phyloP scores from a whole-genome alignment of 139 green algal species.

The Prasinococcaceae sp. region DNA sequence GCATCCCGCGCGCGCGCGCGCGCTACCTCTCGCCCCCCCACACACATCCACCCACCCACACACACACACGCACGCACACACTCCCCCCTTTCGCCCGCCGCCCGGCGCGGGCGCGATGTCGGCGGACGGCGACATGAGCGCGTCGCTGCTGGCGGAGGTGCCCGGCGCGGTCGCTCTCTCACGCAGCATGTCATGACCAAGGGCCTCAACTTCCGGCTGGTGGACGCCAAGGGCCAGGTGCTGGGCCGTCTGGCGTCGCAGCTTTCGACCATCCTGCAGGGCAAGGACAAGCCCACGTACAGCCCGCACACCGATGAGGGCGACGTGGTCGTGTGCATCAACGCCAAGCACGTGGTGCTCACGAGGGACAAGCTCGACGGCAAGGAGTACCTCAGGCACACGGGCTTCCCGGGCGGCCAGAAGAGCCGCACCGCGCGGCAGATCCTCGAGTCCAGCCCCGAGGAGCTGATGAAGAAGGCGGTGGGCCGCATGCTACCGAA shows the following conservation, averaged over 20 bases:
- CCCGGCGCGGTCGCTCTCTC: no score
- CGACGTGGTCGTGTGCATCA: constrained; percentile 36
- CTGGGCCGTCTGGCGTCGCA: constrained; percentile 18
- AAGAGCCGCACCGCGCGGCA: constrained; percentile 30
- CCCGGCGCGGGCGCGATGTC: no score
- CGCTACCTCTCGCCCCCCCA: no score
- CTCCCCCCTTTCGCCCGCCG: no score
- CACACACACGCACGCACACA: no score
- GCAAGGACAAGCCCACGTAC: constrained; percentile 48
- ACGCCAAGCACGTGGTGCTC: constrained; percentile 29
- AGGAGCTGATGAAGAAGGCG: constrained; percentile 27
- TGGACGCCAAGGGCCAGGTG: no score
- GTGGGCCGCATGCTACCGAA: constrained; percentile 36
- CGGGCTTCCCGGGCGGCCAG: constrained; percentile 32
- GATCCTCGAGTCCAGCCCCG: constrained; percentile 18
- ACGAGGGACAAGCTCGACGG: constrained; percentile 29
- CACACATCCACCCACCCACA: no score
- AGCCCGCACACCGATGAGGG: constrained; percentile 19
- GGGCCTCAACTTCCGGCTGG: no score
- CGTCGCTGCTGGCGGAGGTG: no score
- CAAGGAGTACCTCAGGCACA: constrained; percentile 35
- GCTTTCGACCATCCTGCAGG: constrained; percentile 25
- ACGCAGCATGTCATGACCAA: no score
- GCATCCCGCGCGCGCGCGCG: no score
- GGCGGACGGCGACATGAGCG: no score